Evolutionary conservation across 257 asterid genomes (phyloP).

Genomic region (Ajuga chamaepitys): DNA sequence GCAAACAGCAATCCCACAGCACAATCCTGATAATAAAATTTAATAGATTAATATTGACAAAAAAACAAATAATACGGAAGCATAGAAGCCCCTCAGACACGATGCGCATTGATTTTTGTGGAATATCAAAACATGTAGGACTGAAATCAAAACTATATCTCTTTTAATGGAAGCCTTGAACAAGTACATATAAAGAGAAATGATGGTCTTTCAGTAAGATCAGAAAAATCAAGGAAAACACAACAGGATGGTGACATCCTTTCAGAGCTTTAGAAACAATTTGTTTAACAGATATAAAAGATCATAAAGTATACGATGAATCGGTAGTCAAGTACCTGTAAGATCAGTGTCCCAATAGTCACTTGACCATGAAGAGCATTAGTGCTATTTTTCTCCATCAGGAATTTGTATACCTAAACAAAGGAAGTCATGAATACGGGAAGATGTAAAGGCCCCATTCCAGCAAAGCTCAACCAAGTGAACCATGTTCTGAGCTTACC

Average conservation of each 20-base stretch:
- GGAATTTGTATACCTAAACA: constrained; percentile 46
- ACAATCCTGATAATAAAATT: constrained; percentile 65
- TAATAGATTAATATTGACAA: not conserved
- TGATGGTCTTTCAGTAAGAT: not conserved
- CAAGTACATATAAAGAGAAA: not conserved
- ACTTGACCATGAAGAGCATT: constrained; percentile 97
- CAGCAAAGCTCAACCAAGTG: constrained; percentile 11
- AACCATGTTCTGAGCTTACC: constrained; percentile 39
- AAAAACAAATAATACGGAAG: no score
- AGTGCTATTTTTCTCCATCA: constrained; percentile 82
- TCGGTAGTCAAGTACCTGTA: constrained; percentile 61
- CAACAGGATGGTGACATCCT: not conserved
- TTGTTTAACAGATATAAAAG: not conserved
- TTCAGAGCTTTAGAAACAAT: not conserved
- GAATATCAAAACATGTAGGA: not conserved
- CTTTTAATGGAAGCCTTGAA: constrained; percentile 6
- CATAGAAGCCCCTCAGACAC: constrained; percentile 3
- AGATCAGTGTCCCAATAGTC: constrained; percentile 87
- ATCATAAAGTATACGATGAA: constrained; percentile 4
- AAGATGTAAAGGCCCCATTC: not conserved
- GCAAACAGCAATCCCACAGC: constrained; percentile 98
- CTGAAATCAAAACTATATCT: not conserved
- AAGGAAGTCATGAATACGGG: not conserved
- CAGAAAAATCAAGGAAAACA: not conserved
- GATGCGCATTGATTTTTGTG: not conserved